Evolutionary conservation across 176 grass and related monocot species (phyloP).

Genomic region (Metroxylon sagu): DNA sequence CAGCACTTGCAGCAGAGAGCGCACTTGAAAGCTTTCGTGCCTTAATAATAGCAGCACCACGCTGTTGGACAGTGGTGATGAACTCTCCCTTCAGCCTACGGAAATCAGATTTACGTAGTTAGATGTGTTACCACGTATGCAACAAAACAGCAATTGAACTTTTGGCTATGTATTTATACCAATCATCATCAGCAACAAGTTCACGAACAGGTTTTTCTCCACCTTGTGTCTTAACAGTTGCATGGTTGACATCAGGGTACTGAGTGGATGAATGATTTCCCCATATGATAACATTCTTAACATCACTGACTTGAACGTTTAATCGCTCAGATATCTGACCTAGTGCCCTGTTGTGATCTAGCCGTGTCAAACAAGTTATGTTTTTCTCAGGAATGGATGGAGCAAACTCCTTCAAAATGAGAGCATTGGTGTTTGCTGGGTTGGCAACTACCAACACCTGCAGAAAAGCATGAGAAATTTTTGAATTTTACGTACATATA

Average conservation of each 20-base stretch:
- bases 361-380: constrained; percentile 85
- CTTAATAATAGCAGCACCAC: constrained; percentile 94
- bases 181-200: constrained; percentile 74
- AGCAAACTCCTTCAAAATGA: constrained; percentile 95
- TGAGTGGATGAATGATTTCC: constrained; percentile 90
- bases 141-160: too few species aligned
- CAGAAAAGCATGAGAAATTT: constrained; percentile 1
- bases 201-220: constrained; percentile 71
- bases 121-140: too few species aligned
- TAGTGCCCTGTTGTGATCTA: constrained; percentile 94
- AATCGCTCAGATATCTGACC: constrained; percentile 80
- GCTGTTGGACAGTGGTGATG: constrained; percentile 79
- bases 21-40: constrained; percentile 94
- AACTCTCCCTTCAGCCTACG: constrained; percentile 68
- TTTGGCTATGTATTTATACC: constrained; percentile 22
- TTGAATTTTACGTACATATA: too few species aligned
- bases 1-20: constrained; percentile 90
- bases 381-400: constrained; percentile 94
- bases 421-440: constrained; percentile 94
- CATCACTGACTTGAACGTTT: constrained; percentile 71
- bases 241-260: constrained; percentile 90
- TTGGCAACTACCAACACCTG: constrained; percentile 97
- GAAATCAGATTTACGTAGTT: background rate
- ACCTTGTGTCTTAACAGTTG: constrained; percentile 52
- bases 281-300: constrained; percentile 95